Evolutionary conservation across 176 grass and related monocot species (phyloP), one percentile per base, ranked within the genome.

Genomic region (Rhynchospora tenuis): DNA sequence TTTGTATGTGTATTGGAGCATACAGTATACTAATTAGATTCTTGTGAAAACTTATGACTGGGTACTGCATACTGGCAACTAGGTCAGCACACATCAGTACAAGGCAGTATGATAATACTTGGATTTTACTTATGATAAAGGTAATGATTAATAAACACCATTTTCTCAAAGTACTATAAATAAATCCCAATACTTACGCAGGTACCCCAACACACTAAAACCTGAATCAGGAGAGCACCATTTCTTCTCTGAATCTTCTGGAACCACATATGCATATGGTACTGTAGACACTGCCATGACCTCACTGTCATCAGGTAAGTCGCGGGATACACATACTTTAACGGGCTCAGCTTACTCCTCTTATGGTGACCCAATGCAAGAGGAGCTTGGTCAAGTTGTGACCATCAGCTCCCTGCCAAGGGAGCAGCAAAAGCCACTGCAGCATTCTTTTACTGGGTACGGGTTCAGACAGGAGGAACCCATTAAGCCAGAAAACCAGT

Each of bases 191-290:
- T 57, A 59, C 48, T 26, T 62, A 59, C 81, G 64, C 89, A 94
- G 94, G 87, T 94, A 91, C 83, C 73, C 85, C 31, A 63, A 87
- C 83, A 91, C 89, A 84, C 86, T 38, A 84, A 93, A 93, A 90
- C 22, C 72, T 28, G 94, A 90, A 59, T 77, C 81, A 79, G 82
- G 89, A 12, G 91, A 94, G 29, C 88, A 87, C 67, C 93, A 91
- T 85, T 94, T 94, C 87, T 91, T 92, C 73, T 91, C 94, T 9
- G 90, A 91, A 88, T 81, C 83, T 83, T 91, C 92, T 83, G 89
- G 85, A 83, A 94, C 88, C 47, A 65, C 59, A 69, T 89, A 17
- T 84, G 65, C 84, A 83, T 92, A 63, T 92, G 94, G 94, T 86
- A 88, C 80, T 84, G 86, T 6, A 6, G 89, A 91, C 77, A 83